These are phyloP conservation scores for Zea luxurians DNA, from an alignment of 176 grass and related monocot species.

Conservation along the genomic window DNA sequence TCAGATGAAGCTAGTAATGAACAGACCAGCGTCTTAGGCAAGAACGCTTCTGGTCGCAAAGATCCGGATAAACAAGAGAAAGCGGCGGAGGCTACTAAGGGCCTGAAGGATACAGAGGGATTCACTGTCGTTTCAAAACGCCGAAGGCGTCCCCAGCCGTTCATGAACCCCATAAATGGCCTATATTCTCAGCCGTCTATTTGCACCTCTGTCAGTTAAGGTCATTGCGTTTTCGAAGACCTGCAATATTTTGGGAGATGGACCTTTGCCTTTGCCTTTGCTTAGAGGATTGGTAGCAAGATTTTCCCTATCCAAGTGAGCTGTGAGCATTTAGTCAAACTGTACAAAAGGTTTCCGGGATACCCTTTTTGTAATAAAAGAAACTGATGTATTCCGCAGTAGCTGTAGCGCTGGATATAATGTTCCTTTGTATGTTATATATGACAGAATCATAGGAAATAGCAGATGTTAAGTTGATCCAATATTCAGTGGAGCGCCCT, in stretches of 20 bases:
- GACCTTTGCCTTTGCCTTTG: slow-evolving; percentile 27
- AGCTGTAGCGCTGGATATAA: slow-evolving; percentile 47
- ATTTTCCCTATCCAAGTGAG: slow-evolving; percentile 35
- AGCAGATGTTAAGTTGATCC: slow-evolving; percentile 18
- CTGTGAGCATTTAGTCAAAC: slow-evolving; percentile 34
- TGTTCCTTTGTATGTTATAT: slow-evolving; percentile 7
- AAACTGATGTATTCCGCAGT: slow-evolving; percentile 9
- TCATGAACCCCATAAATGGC: slow-evolving; percentile 65
- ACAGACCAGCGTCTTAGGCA: slow-evolving; percentile 34
- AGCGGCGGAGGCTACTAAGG: slow-evolving; percentile 19
- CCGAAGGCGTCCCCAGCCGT: slow-evolving; percentile 67
- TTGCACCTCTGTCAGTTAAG: slow-evolving; percentile 71
- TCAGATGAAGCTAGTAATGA: slow-evolving; percentile 51
- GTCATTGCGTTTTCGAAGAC: slow-evolving; percentile 23
- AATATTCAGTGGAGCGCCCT: too few relatives aligned
- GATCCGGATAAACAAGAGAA: slow-evolving; percentile 43
- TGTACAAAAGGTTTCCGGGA: slow-evolving; percentile 43
- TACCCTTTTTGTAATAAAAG: slow-evolving; percentile 33
- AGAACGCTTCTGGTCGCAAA: slow-evolving; percentile 18
- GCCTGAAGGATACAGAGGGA: slow-evolving; percentile 75
- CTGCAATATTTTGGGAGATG: slow-evolving; percentile 43
- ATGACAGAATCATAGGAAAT: slow-evolving; percentile 36
- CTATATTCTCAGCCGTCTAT: slow-evolving; percentile 80
- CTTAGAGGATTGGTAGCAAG: slow-evolving; percentile 41
- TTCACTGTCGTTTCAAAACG: slow-evolving; percentile 88